Conservation (phyloP, 2,329 filamentous ascomycete genomes). For the Sarocladium oryzae region DNA sequence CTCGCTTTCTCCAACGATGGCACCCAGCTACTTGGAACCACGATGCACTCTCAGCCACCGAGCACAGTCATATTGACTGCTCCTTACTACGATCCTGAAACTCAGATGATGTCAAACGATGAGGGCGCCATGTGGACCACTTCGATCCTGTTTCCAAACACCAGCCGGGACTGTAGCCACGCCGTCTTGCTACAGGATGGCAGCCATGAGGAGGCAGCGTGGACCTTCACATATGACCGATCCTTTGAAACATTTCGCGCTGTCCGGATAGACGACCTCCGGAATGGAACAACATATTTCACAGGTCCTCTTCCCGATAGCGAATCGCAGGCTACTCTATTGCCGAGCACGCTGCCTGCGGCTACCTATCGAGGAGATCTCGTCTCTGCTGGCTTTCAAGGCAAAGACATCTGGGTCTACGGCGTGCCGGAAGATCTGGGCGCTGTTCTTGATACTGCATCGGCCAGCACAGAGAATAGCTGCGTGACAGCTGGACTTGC, state of each 20-base stretch:
- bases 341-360: constrained; percentile 63
- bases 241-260: constrained; percentile 73
- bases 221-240: constrained; percentile 73
- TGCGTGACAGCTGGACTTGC: constrained; percentile 18
- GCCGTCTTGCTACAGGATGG: constrained; percentile 62
- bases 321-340: constrained; percentile 47
- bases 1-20: constrained; percentile 73
- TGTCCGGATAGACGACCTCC: constrained; percentile 66
- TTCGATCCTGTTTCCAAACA: constrained; percentile 77
- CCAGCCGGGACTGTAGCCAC: constrained; percentile 72
- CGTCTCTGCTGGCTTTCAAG: constrained; percentile 66
- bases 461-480: constrained; percentile 16
- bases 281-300: constrained; percentile 74
- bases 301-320: constrained; percentile 57
- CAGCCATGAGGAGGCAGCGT: constrained; percentile 58
- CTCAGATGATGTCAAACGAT: constrained; percentile 57
- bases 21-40: constrained; percentile 68
- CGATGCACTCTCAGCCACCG: constrained; percentile 51
- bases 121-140: constrained; percentile 77
- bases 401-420: constrained; percentile 70
- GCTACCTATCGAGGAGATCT: constrained; percentile 65
- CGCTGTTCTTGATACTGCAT: constrained; percentile 42
- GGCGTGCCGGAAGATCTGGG: constrained; percentile 69
- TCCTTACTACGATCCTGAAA: constrained; percentile 70
- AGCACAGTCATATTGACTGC: constrained; percentile 72